These are phyloP conservation scores for Colletotrichum ledebouriae DNA, from an alignment of 2,329 filamentous ascomycete genomes.

Conservation along the genomic window DNA sequence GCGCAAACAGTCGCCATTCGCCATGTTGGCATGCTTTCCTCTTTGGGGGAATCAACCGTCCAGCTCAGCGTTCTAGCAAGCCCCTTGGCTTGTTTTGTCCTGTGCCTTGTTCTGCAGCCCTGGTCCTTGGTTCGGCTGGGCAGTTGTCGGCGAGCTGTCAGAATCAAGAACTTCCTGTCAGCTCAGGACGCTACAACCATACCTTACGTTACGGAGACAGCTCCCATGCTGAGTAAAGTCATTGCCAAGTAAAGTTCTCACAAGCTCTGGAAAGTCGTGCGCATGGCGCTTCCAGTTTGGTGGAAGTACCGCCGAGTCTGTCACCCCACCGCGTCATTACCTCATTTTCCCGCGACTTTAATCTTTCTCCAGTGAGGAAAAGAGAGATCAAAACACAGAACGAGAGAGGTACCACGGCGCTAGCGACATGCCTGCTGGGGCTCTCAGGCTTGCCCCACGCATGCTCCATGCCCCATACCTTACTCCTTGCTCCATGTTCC, in stretches of 20 bases:
- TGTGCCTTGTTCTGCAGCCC: constrained; percentile 2
- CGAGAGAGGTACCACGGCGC: background rate
- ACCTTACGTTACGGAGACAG: background rate
- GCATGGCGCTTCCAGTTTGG: background rate
- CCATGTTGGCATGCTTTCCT: background rate
- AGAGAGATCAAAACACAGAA: no score
- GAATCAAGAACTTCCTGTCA: constrained; percentile 21
- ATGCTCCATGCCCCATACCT: constrained; percentile 23
- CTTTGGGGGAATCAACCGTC: background rate
- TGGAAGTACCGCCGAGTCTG: constrained; percentile 28
- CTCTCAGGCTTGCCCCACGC: constrained; percentile 29
- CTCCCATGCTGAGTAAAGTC: constrained; percentile 3
- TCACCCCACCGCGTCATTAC: constrained; percentile 40
- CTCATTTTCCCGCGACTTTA: constrained; percentile 19
- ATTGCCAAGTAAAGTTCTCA: background rate
- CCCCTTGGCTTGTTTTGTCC: background rate
- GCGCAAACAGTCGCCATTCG: constrained; percentile 7
- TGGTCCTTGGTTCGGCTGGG: constrained; percentile 21
- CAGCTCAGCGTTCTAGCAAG: constrained; percentile 7
- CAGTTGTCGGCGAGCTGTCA: constrained; percentile 32
- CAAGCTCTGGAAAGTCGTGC: constrained; percentile 7
- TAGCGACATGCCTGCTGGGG: constrained; percentile 20
- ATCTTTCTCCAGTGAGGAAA: background rate
- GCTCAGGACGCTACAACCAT: constrained; percentile 3
- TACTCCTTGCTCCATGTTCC: constrained; percentile 31